Conservation (phyloP, 208 protist species). For the Tritrichomonas foetus region DNA sequence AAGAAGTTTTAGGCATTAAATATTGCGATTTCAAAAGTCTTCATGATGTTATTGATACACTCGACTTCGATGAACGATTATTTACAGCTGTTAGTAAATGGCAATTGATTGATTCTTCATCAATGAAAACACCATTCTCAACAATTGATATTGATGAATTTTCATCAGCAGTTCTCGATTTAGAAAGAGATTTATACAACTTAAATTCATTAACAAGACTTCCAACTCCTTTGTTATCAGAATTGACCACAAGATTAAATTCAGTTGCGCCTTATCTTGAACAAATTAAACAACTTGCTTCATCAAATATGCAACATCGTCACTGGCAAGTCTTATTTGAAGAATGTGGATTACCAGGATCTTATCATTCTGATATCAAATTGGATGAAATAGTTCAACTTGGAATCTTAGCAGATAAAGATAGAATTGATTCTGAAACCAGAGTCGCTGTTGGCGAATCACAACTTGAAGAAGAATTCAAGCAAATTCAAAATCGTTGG, state of each 20-base stretch:
- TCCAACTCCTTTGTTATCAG: neutral
- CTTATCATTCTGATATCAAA: neutral
- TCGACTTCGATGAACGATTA: neutral
- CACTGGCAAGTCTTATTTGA: slow-evolving; percentile 4
- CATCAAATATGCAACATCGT: neutral
- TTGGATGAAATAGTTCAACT: neutral
- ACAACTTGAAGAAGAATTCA: neutral
- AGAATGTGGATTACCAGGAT: neutral
- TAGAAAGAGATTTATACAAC: neutral
- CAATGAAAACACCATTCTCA: neutral
- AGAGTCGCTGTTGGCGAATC: neutral
- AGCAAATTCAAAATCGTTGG: neutral
- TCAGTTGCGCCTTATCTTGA: neutral
- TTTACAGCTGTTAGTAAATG: neutral
- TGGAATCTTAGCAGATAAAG: neutral
- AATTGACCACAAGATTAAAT: neutral
- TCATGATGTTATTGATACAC: neutral
- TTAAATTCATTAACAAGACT: neutral
- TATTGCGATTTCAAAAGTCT: neutral
- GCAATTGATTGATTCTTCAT: neutral
- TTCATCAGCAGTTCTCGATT: neutral
- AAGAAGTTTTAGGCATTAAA: neutral
- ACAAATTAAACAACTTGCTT: neutral
- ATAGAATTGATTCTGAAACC: neutral
- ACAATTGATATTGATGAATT: neutral